phyloP scores from a whole-genome alignment of 768 basidiomycete species.

The Lactifluus piperatus region DNA sequence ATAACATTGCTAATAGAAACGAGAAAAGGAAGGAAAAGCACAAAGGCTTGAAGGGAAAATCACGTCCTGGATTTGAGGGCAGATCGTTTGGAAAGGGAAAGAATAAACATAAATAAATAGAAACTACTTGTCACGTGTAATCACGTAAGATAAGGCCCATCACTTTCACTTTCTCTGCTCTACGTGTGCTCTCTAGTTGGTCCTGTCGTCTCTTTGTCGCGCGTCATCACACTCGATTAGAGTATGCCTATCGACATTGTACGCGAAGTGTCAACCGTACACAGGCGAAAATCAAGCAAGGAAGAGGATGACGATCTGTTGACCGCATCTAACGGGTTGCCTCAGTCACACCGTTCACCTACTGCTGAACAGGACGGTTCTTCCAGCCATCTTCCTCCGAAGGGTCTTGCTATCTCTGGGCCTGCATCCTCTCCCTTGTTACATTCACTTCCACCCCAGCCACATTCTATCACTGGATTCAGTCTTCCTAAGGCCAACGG shows the following conservation, averaged over 20 bases:
- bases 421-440: slow-evolving; percentile 17
- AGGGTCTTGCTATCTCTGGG: slow-evolving; percentile 14
- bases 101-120: slow-evolving; percentile 21
- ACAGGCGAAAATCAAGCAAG: slow-evolving; percentile 31
- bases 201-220: neutral
- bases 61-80: slow-evolving; percentile 82
- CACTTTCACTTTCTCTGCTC: too few species aligned
- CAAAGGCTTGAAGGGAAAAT: slow-evolving; percentile 46
- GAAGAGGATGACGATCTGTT: slow-evolving; percentile 28
- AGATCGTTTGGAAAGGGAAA: slow-evolving; percentile 60
- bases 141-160: too few species aligned
- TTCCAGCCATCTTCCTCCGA: slow-evolving; percentile 6
- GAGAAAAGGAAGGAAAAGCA: slow-evolving; percentile 61
- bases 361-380: neutral
- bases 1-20: slow-evolving; percentile 82
- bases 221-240: neutral
- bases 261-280: slow-evolving; percentile 21
- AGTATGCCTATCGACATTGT: neutral
- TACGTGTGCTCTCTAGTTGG: too few species aligned
- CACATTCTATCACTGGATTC: slow-evolving; percentile 27
- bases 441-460: slow-evolving; percentile 23
- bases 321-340: slow-evolving; percentile 13
- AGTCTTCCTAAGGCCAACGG: slow-evolving; percentile 34
- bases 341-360: slow-evolving; percentile 1
- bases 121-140: too few species aligned